Evolutionary conservation across 164 flowering plant genomes (phyloP).

Genomic region (Liquidambar formosana): DNA sequence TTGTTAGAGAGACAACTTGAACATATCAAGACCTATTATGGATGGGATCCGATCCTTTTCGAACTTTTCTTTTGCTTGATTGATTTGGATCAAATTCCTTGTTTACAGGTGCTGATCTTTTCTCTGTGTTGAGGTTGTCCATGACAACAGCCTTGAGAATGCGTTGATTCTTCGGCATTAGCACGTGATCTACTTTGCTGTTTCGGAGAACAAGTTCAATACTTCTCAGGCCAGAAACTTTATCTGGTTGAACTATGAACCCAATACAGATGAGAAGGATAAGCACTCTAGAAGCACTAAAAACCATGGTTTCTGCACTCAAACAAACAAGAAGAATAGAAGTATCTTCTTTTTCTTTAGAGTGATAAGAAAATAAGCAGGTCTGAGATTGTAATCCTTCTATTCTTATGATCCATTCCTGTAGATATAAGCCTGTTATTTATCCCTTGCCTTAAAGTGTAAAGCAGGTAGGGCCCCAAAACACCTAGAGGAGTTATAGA

Average conservation of each 20-base stretch:
- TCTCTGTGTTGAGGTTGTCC: conserved; percentile 24
- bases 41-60: conserved; percentile 66
- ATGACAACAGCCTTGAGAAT: conserved; percentile 27
- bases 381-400: conserved; percentile 26
- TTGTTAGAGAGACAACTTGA: conserved; percentile 8
- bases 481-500: conserved; percentile 28
- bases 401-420: conserved; percentile 36
- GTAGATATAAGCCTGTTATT: conserved; percentile 43
- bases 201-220: conserved; percentile 20
- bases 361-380: conserved; percentile 20
- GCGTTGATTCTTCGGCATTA: conserved; percentile 18
- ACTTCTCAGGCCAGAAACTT: conserved; percentile 34
- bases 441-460: conserved; percentile 31
- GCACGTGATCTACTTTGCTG: conserved; percentile 9
- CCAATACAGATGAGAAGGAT: conserved; percentile 39
- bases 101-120: conserved; percentile 24
- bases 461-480: conserved; percentile 30
- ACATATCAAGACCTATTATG: conserved; percentile 50
- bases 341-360: conserved; percentile 15
- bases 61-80: conserved; percentile 59
- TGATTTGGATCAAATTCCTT: conserved; percentile 41
- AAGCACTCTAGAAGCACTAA: conserved; percentile 27
- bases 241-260: conserved; percentile 31
- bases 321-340: conserved; percentile 15
- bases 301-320: conserved; percentile 25